Evolutionary conservation across 2,329 filamentous ascomycete species (phyloP).

Genomic region (Myrmaecium sp.): DNA sequence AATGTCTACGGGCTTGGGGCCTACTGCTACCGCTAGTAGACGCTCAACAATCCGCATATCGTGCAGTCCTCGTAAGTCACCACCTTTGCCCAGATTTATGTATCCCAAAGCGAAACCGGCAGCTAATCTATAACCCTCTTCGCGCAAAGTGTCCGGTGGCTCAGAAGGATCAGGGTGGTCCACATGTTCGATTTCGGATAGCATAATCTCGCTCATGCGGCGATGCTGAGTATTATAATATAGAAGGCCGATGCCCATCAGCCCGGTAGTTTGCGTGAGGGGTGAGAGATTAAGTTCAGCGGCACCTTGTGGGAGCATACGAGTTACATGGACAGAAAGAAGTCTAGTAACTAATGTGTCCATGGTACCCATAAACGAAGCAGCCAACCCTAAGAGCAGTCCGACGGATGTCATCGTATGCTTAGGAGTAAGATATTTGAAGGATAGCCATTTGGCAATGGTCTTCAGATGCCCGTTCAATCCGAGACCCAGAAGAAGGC

Average conservation of each 20-base stretch:
- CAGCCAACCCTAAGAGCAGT: conserved; percentile 77
- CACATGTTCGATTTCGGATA: conserved; percentile 85
- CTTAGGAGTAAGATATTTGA: conserved; percentile 97
- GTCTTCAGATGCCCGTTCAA: conserved; percentile 89
- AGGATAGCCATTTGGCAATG: conserved; percentile 94
- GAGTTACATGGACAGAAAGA: conserved; percentile 86
- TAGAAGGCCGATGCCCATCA: conserved; percentile 90
- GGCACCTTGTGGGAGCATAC: conserved; percentile 81
- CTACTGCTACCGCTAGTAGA: conserved; percentile 67
- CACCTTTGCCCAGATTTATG: conserved; percentile 87
- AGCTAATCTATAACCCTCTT: conserved; percentile 90
- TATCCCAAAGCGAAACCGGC: conserved; percentile 86
- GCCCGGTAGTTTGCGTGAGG: conserved; percentile 82
- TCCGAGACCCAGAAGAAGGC: conserved; percentile 77
- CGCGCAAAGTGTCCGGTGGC: conserved; percentile 61
- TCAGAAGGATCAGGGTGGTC: conserved; percentile 56
- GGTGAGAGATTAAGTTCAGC: conserved; percentile 89
- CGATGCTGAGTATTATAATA: conserved; percentile 94
- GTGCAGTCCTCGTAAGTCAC: conserved; percentile 70
- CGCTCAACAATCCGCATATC: conserved; percentile 90
- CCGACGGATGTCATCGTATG: conserved; percentile 99
- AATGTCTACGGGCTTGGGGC: conserved; percentile 77
- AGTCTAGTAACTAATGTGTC: conserved; percentile 86
- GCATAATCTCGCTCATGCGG: conserved; percentile 97
- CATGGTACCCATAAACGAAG: conserved; percentile 93